Base-by-base conservation (phyloP, 1,139 yeast genomes). In the Suhomyces bokatorum region DNA sequence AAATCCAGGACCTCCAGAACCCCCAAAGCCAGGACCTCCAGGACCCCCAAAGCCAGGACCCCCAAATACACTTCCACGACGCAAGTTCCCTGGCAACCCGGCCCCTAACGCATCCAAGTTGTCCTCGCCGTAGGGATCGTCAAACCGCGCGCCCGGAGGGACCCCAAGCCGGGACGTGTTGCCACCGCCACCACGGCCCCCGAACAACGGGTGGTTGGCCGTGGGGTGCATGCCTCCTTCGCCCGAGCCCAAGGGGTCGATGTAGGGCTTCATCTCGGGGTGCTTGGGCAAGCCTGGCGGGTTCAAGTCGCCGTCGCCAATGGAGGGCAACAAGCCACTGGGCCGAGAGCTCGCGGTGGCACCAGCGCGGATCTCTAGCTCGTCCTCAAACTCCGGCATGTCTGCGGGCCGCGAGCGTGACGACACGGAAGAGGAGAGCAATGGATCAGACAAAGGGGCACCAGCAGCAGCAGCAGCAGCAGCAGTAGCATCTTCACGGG, bases 201-300 rank as follows among this genome's bases (percentile, higher is more conserved):
- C 63, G 51, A 80, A 80, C 9, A 80, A 49, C 0, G 84, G 84
- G 54, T 80, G 83, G 35, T 71, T 59, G 4, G 67, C 55, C 10
- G 77, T 67, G 1, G 83, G 82, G 48, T 77, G 64, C 85, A 81
- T 80, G 0, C 85, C 85, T 4, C 80, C 79, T 27, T 62, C 66
- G 22, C 57, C 53, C 0, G 49, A 49, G n/a, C 41, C 34, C 35
- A 58, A 47, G 1, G 72, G 73, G 46, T 75, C 79, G 16, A 76
- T 40, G 42, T 55, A 71, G 2, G 80, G 77, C 47, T 58, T 62
- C 54, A 76, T 49, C 6, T 57, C 54, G 2, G 83, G 84, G 46
- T 75, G 57, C 40, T 62, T 68, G 1, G 69, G 62, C 22, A 67
- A 40, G 1, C 79, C 82, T 1, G 76, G 74, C 0, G 85, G 85